Evolutionary conservation across 2,329 filamentous ascomycete genomes (phyloP), one percentile per base, ranked within the genome.

Genomic region (Penicillium concentricum): DNA sequence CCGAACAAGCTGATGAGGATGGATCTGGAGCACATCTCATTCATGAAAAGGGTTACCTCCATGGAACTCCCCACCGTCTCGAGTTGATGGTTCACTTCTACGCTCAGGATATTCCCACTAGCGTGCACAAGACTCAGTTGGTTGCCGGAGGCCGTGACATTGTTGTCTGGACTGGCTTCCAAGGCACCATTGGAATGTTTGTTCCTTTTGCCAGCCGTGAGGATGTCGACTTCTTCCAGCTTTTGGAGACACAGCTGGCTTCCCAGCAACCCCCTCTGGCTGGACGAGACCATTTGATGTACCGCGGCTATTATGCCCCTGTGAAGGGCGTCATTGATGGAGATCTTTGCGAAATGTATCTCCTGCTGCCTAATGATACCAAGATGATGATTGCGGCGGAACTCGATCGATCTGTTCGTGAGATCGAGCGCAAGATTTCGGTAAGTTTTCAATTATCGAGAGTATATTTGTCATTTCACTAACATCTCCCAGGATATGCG

Each of bases 151-250:
- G 94, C 4, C 89, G 93, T 63, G 92, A 97, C 61, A 86, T 97
- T 39, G 79, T 99, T 2, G 82, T 99, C 51, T 99, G 94, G 94
- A 90, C 89, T 62, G 95, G 95, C 20, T 81, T 99, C 18, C 93
- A 97, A 76, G 95, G 94, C 47, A 97, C 94, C 0, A 85, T 99
- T 38, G 94, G 93, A 47, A 91, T 96, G 51, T 82, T 99, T 46
- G 89, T 99, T 45, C 94, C 95, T 0, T 97, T 99, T 71, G 81
- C 92, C 45, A 89, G 87, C 61, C 89, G 95, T 37, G 92, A 97
- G 70, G 93, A 97, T 68, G 90, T 95, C 48, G 94, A 97, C 74
- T 97, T 99, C 78, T 99, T 99, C 84, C 92, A 97, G 74, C 91
- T 86, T 59, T 82, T 99, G 24, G 94, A 99, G 77, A 87, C 89